Evolutionary conservation across 1,284 basidiomycete species (phyloP), one percentile per base, ranked within the genome.

Genomic region (Rhodotorula sp.): DNA sequence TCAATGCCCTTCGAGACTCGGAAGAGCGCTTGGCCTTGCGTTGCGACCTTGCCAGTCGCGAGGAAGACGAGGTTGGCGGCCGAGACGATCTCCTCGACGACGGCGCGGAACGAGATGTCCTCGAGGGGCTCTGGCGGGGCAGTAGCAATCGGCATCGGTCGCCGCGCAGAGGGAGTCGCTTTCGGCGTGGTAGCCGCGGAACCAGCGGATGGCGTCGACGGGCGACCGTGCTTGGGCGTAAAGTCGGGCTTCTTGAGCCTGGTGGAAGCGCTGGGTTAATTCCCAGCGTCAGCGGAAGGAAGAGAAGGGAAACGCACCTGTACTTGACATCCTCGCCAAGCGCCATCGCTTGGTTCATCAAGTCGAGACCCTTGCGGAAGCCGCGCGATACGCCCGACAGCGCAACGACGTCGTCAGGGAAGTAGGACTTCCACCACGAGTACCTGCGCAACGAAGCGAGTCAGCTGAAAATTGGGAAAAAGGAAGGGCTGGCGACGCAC

Each of bases 291-390:
- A 9, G 40, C 22, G 37, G 20, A 26, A 22, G n/a, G 28, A 62
- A 28, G 5, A 9, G 22, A 9, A 26, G 22, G 24, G 11, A 30
- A 22, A 50, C 69, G 48, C 26, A 67, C 72, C 72, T 30, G 61
- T 77, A 76, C 66, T 77, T 71, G 40, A 68, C 76, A 50, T 78
- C 76, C 50, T 76, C 76, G 2, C 92, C 92, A 18, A 96, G 83
- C 67, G 90, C 88, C 76, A 95, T 86, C 15, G 95, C 94, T 71
- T 89, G 86, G 78, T 95, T 90, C 91, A 99, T 97, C 72, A 98
- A 81, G 78, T 94, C 88, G 60, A 98, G 80, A 0, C 91, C 95
- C 30, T 86, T 84, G 47, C 87, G 89, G 79, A 98, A 96, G 15
- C 93, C 95, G 62, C 85, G 84, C 56, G 85, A 82, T 24, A 96